Percentiles rank a stretch among this genome's conserved stretches.
phyloP scores from a whole-genome alignment of 352 stramenopile species.

The Blastocystis sp. region DNA sequence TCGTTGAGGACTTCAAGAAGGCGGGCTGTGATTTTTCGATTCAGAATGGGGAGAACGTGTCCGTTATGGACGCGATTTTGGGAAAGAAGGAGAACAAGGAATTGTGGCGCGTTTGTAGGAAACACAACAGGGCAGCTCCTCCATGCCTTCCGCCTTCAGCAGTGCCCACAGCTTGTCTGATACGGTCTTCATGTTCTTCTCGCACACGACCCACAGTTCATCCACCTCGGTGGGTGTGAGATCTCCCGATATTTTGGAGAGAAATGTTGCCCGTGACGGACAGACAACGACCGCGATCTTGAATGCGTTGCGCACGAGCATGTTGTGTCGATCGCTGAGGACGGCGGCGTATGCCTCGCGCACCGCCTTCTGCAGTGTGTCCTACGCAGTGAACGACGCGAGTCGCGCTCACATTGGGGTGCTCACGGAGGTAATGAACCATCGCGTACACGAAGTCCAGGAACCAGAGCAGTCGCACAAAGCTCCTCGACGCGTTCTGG shows the following conservation, averaged over 20 bases:
- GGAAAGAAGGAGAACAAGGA: slow-evolving; percentile 32
- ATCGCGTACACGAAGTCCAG: slow-evolving; percentile 74
- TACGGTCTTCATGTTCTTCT: slow-evolving; percentile 61
- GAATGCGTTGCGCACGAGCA: slow-evolving; percentile 64
- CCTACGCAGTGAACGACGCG: slow-evolving; percentile 11
- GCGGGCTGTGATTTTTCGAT: slow-evolving; percentile 48
- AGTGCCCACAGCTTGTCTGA: slow-evolving; percentile 65
- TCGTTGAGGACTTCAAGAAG: slow-evolving; percentile 60
- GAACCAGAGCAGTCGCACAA: slow-evolving; percentile 64
- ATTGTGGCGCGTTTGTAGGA: slow-evolving; percentile 55
- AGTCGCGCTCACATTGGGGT: not conserved
- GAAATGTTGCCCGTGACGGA: slow-evolving; percentile 55
- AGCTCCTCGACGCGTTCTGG: slow-evolving; percentile 58
- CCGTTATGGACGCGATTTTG: slow-evolving; percentile 21
- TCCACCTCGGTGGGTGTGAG: slow-evolving; percentile 29
- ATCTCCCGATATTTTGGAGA: slow-evolving; percentile 61
- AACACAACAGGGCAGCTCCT: slow-evolving; percentile 55
- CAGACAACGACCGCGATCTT: slow-evolving; percentile 68
- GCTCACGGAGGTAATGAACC: slow-evolving; percentile 25
- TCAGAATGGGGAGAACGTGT: not conserved
- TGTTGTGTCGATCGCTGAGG: slow-evolving; percentile 50
- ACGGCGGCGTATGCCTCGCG: slow-evolving; percentile 46
- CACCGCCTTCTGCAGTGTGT: slow-evolving; percentile 45
- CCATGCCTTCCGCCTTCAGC: slow-evolving; percentile 59
- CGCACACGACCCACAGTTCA: slow-evolving; percentile 38